These are phyloP conservation scores for Eutrema japonicum DNA, from an alignment of 345 rosid species.

Conservation along the genomic window DNA sequence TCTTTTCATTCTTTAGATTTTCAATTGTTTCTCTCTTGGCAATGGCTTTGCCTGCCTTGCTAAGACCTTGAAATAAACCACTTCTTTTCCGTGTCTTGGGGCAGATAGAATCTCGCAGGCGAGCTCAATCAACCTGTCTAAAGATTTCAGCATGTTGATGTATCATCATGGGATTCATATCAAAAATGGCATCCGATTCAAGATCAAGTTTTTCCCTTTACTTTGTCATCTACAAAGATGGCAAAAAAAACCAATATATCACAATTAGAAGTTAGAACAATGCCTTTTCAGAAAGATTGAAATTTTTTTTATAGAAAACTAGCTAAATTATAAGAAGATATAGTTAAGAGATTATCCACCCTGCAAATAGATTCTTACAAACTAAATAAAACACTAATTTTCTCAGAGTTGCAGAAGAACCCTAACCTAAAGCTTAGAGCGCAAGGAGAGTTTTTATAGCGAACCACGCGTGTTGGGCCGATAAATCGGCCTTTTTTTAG, in stretches of 20 bases:
- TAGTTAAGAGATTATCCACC: no score
- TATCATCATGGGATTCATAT: conserved; percentile 47
- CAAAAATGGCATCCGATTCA: not conserved
- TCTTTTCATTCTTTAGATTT: conserved; percentile 68
- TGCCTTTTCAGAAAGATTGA: not conserved
- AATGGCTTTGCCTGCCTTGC: conserved; percentile 55
- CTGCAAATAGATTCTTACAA: not conserved
- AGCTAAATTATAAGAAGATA: no score
- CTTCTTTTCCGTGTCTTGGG: conserved; percentile 64
- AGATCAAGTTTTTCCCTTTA: conserved; percentile 32
- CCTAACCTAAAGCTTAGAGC: not conserved
- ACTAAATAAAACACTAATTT: not conserved
- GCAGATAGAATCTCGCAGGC: conserved; percentile 70
- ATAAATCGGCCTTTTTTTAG: not conserved
- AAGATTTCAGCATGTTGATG: conserved; percentile 53
- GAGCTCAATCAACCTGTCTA: conserved; percentile 66
- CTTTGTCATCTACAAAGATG: conserved; percentile 45
- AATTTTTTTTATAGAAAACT: not conserved
- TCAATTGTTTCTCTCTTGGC: conserved; percentile 64
- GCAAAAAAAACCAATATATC: not conserved
- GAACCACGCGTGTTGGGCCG: conserved; percentile 6
- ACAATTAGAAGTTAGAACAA: not conserved
- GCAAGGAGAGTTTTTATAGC: not conserved
- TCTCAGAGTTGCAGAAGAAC: not conserved
- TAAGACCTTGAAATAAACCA: conserved; percentile 78